Evolutionary conservation across 345 rosid species (phyloP).

Genomic region (Heritiera littoralis): DNA sequence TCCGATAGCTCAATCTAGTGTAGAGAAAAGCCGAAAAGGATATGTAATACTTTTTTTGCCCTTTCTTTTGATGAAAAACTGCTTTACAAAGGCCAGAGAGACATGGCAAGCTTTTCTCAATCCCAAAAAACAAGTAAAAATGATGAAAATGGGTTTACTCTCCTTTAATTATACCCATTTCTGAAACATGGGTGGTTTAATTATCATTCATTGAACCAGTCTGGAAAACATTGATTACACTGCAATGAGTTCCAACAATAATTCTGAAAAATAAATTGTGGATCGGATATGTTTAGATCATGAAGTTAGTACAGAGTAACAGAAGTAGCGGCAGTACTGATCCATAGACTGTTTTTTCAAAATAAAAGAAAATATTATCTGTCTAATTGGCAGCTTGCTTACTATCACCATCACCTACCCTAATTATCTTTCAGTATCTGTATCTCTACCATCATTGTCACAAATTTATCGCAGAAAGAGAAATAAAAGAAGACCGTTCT

Average conservation of each 20-base stretch:
- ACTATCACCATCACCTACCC: constrained; percentile 21
- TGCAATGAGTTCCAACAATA: not conserved
- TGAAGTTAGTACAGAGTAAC: not conserved
- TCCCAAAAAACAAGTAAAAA: not conserved
- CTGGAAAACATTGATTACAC: not conserved
- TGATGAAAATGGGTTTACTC: not conserved
- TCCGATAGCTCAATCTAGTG: not conserved
- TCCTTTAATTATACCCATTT: not conserved
- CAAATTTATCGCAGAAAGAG: constrained; percentile 7
- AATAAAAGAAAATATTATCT: not conserved
- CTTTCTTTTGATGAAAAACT: not conserved
- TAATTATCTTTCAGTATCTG: not conserved
- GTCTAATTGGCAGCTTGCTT: constrained; percentile 3
- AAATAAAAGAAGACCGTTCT: not conserved
- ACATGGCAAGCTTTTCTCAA: not conserved
- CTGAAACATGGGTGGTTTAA: not conserved
- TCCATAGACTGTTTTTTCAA: not conserved
- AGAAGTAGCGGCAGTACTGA: not conserved
- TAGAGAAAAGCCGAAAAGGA: not conserved
- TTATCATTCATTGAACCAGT: not conserved
- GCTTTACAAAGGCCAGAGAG: not conserved
- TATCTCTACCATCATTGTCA: constrained; percentile 17
- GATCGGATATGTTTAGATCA: not conserved
- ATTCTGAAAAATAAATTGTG: not conserved
- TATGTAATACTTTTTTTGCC: not conserved